phyloP scores from a whole-genome alignment of 768 basidiomycete genomes.

The Macrolepiota dolichaula region DNA sequence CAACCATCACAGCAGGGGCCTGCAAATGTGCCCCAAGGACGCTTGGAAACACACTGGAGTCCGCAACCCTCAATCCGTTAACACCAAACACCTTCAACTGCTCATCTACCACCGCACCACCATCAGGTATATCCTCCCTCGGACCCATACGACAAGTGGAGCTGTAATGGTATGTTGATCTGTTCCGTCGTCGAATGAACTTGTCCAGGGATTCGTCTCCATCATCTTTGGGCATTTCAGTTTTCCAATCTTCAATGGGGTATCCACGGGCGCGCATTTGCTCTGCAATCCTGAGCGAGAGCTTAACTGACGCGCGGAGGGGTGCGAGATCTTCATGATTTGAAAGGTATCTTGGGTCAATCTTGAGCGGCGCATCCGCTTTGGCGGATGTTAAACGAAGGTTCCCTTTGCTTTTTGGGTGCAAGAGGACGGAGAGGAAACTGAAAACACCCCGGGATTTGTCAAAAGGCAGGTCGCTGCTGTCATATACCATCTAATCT shows the following conservation, averaged over 20 bases:
- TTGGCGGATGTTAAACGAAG: conserved; percentile 35
- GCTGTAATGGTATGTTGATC: conserved; percentile 46
- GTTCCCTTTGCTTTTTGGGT: conserved; percentile 40
- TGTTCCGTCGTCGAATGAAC: conserved; percentile 35
- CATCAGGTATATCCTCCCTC: conserved; percentile 21
- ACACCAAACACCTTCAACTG: conserved; percentile 39
- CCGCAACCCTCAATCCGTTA: conserved; percentile 41
- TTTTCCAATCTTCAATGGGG: conserved; percentile 33
- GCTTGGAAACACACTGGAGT: conserved; percentile 44
- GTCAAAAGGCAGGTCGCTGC: conserved; percentile 4
- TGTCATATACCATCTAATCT: conserved; percentile 4
- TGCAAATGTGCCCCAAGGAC: conserved; percentile 31
- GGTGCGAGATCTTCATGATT: conserved; percentile 38
- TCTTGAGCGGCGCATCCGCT: conserved; percentile 40
- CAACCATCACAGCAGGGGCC: conserved; percentile 30
- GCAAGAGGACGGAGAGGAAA: conserved; percentile 15
- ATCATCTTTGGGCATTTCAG: conserved; percentile 33
- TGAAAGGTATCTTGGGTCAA: conserved; percentile 45
- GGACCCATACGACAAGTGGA: conserved; percentile 47
- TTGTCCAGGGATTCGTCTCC: conserved; percentile 36
- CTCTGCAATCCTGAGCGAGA: conserved; percentile 37
- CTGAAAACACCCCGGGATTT: conserved; percentile 22
- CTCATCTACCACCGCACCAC: conserved; percentile 37
- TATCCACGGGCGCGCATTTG: conserved; percentile 30
- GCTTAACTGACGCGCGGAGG: conserved; percentile 37